Conservation (phyloP, 805 yeast genomes). For the Saturnispora bothae region DNA sequence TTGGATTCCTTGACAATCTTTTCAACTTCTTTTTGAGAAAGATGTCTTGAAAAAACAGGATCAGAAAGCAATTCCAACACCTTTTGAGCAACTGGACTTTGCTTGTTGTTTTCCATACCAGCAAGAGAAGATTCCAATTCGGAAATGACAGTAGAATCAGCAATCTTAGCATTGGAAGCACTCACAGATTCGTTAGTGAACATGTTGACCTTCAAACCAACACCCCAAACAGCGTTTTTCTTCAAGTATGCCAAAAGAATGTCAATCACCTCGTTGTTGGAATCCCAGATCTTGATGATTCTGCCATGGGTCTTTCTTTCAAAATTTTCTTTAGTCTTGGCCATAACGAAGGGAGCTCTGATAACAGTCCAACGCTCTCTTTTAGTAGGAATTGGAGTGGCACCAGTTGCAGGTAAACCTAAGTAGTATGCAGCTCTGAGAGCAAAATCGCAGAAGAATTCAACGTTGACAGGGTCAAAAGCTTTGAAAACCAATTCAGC, state of each 20-base stretch:
- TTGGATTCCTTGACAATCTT: constrained; percentile 10
- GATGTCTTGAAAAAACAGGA: constrained; percentile 55
- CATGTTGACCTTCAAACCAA: constrained; percentile 69
- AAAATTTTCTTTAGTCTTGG: constrained; percentile 89
- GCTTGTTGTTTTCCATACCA: constrained; percentile 14
- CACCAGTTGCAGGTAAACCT: constrained; percentile 77
- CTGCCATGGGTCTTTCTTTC: constrained; percentile 79
- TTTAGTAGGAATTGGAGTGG: constrained; percentile 56
- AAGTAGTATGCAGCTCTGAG: constrained; percentile 83
- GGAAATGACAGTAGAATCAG: constrained; percentile 11
- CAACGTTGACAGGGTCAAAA: constrained; percentile 58
- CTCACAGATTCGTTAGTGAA: constrained; percentile 43
- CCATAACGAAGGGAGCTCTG: constrained; percentile 86
- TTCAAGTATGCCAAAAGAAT: constrained; percentile 68
- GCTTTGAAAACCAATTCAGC: constrained; percentile 72
- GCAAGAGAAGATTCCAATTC: constrained; percentile 8
- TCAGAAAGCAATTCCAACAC: constrained; percentile 63
- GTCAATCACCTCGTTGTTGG: constrained; percentile 77
- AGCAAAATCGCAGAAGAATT: constrained; percentile 75
- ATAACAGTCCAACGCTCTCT: constrained; percentile 90
- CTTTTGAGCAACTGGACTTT: constrained; percentile 45
- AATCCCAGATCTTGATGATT: constrained; percentile 66
- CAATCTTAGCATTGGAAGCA: constrained; percentile 30
- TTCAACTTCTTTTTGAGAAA: constrained; percentile 22
- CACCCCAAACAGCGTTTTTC: constrained; percentile 70